These are phyloP conservation scores for Candida schatavii DNA, from an alignment of 805 yeast species.

Conservation along the genomic window DNA sequence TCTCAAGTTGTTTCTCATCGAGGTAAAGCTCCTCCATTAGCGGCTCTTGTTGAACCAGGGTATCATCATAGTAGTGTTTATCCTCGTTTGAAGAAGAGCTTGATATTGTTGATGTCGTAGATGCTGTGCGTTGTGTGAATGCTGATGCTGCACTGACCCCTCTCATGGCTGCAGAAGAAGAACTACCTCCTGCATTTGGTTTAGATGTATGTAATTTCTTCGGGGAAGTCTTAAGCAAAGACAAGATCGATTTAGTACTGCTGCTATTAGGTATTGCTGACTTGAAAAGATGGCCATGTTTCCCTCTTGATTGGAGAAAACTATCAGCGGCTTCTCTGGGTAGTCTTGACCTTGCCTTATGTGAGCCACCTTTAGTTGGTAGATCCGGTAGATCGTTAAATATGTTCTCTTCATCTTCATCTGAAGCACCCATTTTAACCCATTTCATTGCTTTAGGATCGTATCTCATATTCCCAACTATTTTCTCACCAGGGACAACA, in stretches of 20 bases:
- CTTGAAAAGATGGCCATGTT: not conserved
- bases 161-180: constrained; percentile 9
- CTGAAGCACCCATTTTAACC: constrained; percentile 46
- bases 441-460: constrained; percentile 57
- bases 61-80: constrained; percentile 6
- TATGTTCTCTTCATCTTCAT: constrained; percentile 33
- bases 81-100: constrained; percentile 11
- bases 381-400: constrained; percentile 52
- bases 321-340: not conserved
- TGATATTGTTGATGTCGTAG: constrained; percentile 23
- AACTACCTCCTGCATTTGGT: not conserved
- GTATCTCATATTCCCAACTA: constrained; percentile 49
- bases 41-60: constrained; percentile 2
- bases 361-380: constrained; percentile 12
- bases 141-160: constrained; percentile 26
- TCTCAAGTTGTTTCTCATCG: constrained; percentile 24
- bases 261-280: not conserved
- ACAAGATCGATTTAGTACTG: not conserved
- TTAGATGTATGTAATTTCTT: not conserved
- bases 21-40: constrained; percentile 24
- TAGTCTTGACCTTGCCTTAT: not conserved
- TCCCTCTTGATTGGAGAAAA: constrained; percentile 2
- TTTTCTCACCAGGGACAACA: constrained; percentile 4
- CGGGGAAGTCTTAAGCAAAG: constrained; percentile 3
- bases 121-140: constrained; percentile 36